Percentiles rank a stretch among this genome's conserved stretches.
Evolutionary conservation across 225 moss, liverwort and hornwort genomes (phyloP).

Genomic region (Sphagnum contortum): DNA sequence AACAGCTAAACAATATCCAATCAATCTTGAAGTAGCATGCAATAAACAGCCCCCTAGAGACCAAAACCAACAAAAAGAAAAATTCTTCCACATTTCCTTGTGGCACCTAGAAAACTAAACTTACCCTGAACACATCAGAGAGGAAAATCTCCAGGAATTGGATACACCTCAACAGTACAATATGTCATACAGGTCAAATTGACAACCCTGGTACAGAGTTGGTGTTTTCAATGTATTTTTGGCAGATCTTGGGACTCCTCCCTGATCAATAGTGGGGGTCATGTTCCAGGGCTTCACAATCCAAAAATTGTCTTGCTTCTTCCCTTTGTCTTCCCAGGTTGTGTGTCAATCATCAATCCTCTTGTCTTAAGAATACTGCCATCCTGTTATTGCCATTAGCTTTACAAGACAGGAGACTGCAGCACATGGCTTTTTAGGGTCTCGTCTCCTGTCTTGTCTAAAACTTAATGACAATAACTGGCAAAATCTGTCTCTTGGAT

Average conservation of each 20-base stretch:
- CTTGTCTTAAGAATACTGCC: too few species aligned
- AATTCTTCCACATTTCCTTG: too few species aligned
- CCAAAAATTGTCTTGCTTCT: constrained; percentile 69
- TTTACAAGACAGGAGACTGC: too few species aligned
- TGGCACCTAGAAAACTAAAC: not conserved
- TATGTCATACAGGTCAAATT: constrained; percentile 84
- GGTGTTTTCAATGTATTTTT: constrained; percentile 86
- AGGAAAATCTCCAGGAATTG: constrained; percentile 75
- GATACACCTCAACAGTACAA: constrained; percentile 76
- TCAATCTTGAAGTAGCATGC: not conserved
- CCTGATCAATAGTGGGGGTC: constrained; percentile 96
- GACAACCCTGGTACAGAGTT: constrained; percentile 70
- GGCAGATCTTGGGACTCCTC: constrained; percentile 91
- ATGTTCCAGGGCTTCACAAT: constrained; percentile 99
- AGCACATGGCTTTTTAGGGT: too few species aligned
- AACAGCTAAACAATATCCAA: constrained; percentile 3
- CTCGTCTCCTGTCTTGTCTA: too few species aligned
- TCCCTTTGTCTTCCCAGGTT: constrained; percentile 51
- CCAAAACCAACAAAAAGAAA: too few species aligned
- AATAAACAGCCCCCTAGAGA: not conserved
- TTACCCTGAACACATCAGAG: constrained; percentile 86
- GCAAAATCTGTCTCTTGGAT: too few species aligned
- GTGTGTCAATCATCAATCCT: not conserved
- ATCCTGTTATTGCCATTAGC: too few species aligned
- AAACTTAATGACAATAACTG: too few species aligned